phyloP scores from a whole-genome alignment of 345 rosid genomes.

The Arabidopsis thaliana region TAIR10.1 NC_003075.7:17388001-17388500 shows the following conservation, averaged over 20 bases:
- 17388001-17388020: not conserved
- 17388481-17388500: not conserved
- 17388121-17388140: not conserved
- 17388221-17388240: not conserved
- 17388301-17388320: not conserved
- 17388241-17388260: constrained; percentile 4
- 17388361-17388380: not conserved
- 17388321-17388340: not conserved
- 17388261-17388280: not conserved
- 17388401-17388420: not conserved
- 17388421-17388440: too few species aligned
- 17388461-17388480: not conserved
- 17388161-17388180: constrained; percentile 1
- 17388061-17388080: not conserved
- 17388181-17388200: not conserved
- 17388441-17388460: not conserved
- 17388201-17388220: not conserved
- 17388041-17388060: not conserved
- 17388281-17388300: not conserved
- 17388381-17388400: not conserved
- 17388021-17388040: too few species aligned
- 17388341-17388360: not conserved
- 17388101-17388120: not conserved
- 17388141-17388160: not conserved
- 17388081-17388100: constrained; percentile 7